These are phyloP conservation scores for Cercospora berteroae DNA, from an alignment of 2,329 filamentous ascomycete species.

Conservation along the genomic window DNA sequence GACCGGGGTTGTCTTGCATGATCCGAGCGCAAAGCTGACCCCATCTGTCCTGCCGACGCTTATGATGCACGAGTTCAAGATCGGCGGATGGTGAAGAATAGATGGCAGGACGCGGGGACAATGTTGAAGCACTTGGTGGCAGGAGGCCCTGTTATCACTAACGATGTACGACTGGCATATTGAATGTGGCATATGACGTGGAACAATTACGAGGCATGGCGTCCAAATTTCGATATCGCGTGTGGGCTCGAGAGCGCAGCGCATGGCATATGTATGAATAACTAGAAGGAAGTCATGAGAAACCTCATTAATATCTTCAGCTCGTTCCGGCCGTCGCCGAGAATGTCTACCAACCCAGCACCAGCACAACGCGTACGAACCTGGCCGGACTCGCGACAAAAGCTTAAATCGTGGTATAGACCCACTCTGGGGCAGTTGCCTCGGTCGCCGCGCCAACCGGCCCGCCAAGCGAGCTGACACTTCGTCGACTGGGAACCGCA, in stretches of 20 bases:
- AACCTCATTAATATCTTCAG: background rate
- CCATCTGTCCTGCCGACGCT: background rate
- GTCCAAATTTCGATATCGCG: background rate
- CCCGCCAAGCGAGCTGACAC: background rate
- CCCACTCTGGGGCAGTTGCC: constrained; percentile 2
- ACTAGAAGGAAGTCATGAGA: background rate
- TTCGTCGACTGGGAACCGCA: background rate
- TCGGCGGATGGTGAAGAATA: background rate
- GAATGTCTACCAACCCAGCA: background rate
- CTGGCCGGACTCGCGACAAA: background rate
- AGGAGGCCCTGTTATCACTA: background rate
- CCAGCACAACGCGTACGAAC: background rate
- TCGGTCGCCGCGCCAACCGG: constrained; percentile 11
- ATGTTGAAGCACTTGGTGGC: background rate
- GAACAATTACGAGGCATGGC: background rate
- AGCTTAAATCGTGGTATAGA: constrained; percentile 8
- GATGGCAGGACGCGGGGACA: background rate
- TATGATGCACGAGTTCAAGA: constrained; percentile 14
- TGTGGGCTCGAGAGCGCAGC: background rate
- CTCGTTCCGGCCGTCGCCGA: background rate
- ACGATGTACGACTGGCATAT: background rate
- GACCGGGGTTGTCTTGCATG: background rate
- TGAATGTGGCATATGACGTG: background rate
- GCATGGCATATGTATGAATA: background rate
- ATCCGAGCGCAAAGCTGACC: constrained; percentile 6